Percentiles rank a stretch among this genome's conserved stretches.
Evolutionary conservation across 495 filamentous ascomycete genomes (phyloP).

Genomic region (Neurospora pannonica): DNA sequence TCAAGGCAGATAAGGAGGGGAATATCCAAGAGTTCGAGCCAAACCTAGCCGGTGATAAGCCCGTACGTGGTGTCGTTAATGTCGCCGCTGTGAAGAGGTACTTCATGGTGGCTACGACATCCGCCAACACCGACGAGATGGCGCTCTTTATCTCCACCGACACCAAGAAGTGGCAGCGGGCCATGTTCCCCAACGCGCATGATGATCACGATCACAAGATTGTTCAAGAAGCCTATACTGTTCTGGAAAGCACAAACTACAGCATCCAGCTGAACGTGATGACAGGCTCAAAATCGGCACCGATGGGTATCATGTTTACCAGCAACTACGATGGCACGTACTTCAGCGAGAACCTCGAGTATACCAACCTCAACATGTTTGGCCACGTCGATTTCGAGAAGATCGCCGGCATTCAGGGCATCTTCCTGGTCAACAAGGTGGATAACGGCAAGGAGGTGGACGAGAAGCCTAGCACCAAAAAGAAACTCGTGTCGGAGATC

Average conservation of each 20-base stretch:
- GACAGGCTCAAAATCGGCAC: constrained; percentile 47
- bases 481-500: constrained; percentile 69
- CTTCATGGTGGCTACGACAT: constrained; percentile 71
- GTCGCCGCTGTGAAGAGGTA: constrained; percentile 74
- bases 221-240: constrained; percentile 79
- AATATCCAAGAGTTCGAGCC: constrained; percentile 56
- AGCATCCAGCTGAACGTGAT: constrained; percentile 94
- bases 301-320: constrained; percentile 80
- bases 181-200: constrained; percentile 54
- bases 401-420: constrained; percentile 77
- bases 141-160: constrained; percentile 77
- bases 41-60: constrained; percentile 58
- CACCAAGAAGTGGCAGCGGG: constrained; percentile 78
- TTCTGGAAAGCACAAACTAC: constrained; percentile 91
- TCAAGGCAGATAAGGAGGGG: constrained; percentile 39
- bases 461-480: constrained; percentile 34
- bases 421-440: constrained; percentile 82
- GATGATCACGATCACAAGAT: constrained; percentile 54
- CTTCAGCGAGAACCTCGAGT: constrained; percentile 79
- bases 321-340: constrained; percentile 97
- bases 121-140: constrained; percentile 74
- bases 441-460: constrained; percentile 74
- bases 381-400: constrained; percentile 91
- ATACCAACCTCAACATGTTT: constrained; percentile 68
- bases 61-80: constrained; percentile 65